These are phyloP conservation scores for Termitomyces sp. DNA, from an alignment of 768 basidiomycete genomes.

Conservation along the genomic window DNA sequence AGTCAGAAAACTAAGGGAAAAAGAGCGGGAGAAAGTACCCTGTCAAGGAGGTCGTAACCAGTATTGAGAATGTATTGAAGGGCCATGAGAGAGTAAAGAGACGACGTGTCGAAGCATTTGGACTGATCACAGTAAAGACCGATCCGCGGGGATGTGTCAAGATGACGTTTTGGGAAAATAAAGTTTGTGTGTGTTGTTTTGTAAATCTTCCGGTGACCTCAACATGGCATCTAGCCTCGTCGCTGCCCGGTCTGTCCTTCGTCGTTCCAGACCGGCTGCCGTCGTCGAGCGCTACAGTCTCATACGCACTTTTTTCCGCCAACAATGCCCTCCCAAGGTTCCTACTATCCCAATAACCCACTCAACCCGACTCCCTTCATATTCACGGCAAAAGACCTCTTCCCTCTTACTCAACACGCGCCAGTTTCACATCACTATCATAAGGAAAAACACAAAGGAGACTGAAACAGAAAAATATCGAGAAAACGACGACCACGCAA, in stretches of 20 bases:
- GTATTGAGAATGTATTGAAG: background rate
- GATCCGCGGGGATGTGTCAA: no score
- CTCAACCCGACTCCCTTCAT: background rate
- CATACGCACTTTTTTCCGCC: constrained; percentile 56
- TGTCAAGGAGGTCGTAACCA: constrained; percentile 2
- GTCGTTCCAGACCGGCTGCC: constrained; percentile 12
- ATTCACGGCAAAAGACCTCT: background rate
- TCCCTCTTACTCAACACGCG: background rate
- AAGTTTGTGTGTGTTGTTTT: constrained; percentile 2
- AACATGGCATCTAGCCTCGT: constrained; percentile 9
- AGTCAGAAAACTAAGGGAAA: background rate
- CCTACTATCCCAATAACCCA: background rate
- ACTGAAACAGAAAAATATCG: background rate
- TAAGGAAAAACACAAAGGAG: background rate
- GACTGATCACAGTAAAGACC: background rate
- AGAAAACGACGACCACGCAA: background rate
- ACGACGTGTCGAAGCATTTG: background rate
- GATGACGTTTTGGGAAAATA: no score
- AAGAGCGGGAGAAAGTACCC: background rate
- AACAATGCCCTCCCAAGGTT: constrained; percentile 19
- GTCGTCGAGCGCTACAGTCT: constrained; percentile 53
- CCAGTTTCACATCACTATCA: constrained; percentile 19
- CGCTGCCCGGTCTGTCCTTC: constrained; percentile 9
- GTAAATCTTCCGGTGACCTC: background rate
- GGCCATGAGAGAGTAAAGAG: background rate